Conservation (phyloP, 2,329 filamentous ascomycete species). For the Nemania serpens region DNA sequence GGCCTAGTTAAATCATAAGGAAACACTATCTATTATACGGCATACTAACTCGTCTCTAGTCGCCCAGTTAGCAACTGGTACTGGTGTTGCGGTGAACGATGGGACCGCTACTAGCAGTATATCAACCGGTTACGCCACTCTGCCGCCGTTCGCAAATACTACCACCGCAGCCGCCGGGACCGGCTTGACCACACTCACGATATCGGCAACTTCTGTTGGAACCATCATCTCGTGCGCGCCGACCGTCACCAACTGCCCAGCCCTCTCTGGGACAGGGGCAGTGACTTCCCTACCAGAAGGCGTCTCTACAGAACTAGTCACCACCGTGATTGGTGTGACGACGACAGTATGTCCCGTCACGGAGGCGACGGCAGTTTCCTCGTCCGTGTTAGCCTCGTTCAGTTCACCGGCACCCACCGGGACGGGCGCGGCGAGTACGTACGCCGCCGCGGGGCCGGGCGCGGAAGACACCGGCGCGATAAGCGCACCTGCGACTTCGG, state of each 20-base stretch:
- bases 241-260: conserved; percentile 38
- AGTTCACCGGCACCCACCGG: conserved; percentile 18
- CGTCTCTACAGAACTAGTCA: conserved; percentile 36
- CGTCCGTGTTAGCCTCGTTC: conserved; percentile 34
- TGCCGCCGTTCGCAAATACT: conserved; percentile 25
- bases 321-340: conserved; percentile 37
- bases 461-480: no score
- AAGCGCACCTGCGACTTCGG: conserved; percentile 14
- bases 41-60: conserved; percentile 6
- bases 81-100: no score
- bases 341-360: conserved; percentile 40
- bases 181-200: conserved; percentile 33
- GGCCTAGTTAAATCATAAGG: neutral
- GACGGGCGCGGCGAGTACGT: no score
- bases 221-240: conserved; percentile 39
- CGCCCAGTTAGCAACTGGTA: neutral
- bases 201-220: conserved; percentile 33
- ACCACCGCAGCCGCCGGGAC: conserved; percentile 24
- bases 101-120: neutral
- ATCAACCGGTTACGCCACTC: neutral
- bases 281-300: conserved; percentile 28
- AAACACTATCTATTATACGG: neutral
- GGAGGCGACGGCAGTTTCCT: conserved; percentile 34
- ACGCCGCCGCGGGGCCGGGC: no score
- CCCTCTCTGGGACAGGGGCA: conserved; percentile 30